These are phyloP conservation scores for Linnemannia zychae DNA, from an alignment of 192 early-diverging fungal genomes.

Conservation along the genomic window DNA sequence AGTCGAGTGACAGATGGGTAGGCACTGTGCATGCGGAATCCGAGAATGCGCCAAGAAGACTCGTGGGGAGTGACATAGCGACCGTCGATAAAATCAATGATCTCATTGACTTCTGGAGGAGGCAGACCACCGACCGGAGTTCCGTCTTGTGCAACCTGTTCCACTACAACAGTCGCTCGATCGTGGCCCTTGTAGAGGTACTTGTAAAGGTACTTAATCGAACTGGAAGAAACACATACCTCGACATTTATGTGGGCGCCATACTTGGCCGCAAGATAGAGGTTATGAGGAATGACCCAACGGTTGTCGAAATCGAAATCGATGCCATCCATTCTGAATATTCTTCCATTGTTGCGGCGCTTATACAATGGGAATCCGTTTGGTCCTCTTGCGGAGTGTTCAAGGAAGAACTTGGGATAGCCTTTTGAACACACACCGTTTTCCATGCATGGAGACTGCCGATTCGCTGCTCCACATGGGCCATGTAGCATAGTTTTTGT, in stretches of 20 bases:
- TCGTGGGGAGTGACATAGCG: slow-evolving; percentile 47
- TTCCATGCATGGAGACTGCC: slow-evolving; percentile 38
- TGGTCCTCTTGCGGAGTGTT: slow-evolving; percentile 1
- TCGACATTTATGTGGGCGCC: slow-evolving; percentile 47
- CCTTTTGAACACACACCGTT: slow-evolving; percentile 35
- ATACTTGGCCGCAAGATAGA: slow-evolving; percentile 33
- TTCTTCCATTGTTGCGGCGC: neutral
- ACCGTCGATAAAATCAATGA: slow-evolving; percentile 12
- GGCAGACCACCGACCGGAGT: neutral
- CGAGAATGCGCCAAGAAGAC: neutral
- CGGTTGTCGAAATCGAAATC: slow-evolving; percentile 36
- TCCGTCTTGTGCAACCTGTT: too few relatives aligned
- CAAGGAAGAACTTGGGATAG: slow-evolving; percentile 30
- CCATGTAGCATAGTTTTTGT: slow-evolving; percentile 49
- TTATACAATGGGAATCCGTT: slow-evolving; percentile 35
- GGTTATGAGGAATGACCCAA: slow-evolving; percentile 38
- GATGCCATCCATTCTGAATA: neutral
- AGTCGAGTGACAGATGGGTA: too few relatives aligned
- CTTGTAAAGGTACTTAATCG: slow-evolving; percentile 44
- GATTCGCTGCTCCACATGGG: slow-evolving; percentile 20
- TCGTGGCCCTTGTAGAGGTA: slow-evolving; percentile 44
- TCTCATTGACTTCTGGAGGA: slow-evolving; percentile 4
- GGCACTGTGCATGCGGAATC: too few relatives aligned
- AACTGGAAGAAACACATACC: slow-evolving; percentile 2
- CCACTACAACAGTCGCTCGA: slow-evolving; percentile 10